phyloP scores from a whole-genome alignment of 2,329 filamentous ascomycete genomes.

The Phaeoacremonium minimum region DNA sequence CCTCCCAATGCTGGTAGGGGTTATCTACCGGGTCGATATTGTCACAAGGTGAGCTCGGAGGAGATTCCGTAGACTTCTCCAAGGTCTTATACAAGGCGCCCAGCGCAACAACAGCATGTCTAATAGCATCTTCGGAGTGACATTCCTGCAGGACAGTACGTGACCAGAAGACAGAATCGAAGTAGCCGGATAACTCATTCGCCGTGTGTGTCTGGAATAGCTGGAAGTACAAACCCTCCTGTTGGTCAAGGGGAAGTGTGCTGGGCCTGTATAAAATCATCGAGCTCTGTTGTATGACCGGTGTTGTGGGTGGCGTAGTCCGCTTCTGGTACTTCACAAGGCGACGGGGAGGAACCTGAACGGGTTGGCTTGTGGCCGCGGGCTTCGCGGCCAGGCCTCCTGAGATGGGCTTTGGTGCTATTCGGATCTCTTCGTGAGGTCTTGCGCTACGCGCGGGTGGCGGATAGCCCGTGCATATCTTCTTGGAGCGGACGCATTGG shows the following conservation, averaged over 20 bases:
- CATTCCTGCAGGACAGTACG: conserved; percentile 59
- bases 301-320: conserved; percentile 28
- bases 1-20: conserved; percentile 50
- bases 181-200: conserved; percentile 61
- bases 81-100: conserved; percentile 65
- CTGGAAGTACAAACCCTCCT: conserved; percentile 57
- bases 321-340: conserved; percentile 22
- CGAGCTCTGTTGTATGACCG: conserved; percentile 13
- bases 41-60: conserved; percentile 38
- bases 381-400: conserved; percentile 10
- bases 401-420: conserved; percentile 41
- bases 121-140: conserved; percentile 56
- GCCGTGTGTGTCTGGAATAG: conserved; percentile 59
- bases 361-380: no score
- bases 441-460: conserved; percentile 44
- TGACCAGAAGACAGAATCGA: conserved; percentile 63
- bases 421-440: conserved; percentile 40
- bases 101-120: conserved; percentile 61
- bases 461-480: conserved; percentile 58
- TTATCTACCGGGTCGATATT: conserved; percentile 25
- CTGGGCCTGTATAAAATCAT: conserved; percentile 38
- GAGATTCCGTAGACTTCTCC: conserved; percentile 50
- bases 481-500: conserved; percentile 56
- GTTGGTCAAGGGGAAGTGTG: conserved; percentile 41
- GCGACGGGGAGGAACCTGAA: conserved; percentile 12